Conservation (phyloP, 2,329 filamentous ascomycete genomes). For the Botrytis sinoallii region DNA sequence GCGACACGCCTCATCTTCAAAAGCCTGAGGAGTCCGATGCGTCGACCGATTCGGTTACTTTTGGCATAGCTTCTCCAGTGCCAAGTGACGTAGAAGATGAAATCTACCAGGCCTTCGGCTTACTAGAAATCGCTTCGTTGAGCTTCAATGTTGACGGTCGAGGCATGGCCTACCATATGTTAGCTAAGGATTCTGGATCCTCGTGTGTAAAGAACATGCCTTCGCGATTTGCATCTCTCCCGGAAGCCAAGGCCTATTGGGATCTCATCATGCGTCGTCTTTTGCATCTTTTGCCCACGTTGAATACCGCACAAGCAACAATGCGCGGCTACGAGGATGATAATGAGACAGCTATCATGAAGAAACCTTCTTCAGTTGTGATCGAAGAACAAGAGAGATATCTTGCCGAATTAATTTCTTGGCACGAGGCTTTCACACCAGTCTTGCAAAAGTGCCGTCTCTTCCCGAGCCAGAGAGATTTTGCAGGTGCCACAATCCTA, state of each 20-base stretch:
- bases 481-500: conserved; percentile 1
- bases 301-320: background rate
- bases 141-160: background rate
- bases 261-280: conserved; percentile 10
- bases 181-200: conserved; percentile 5
- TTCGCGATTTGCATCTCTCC: background rate
- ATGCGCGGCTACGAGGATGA: background rate
- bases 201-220: background rate
- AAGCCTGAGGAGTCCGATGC: background rate
- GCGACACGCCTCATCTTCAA: too few species aligned
- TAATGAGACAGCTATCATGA: background rate
- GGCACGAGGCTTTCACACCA: conserved; percentile 3
- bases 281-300: conserved; percentile 1
- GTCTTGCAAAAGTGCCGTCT: background rate
- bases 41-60: background rate
- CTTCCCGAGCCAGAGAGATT: background rate
- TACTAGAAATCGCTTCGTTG: background rate
- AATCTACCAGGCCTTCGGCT: background rate
- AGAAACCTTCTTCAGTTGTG: background rate
- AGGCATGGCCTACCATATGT: conserved; percentile 7
- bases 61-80: conserved; percentile 7
- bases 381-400: conserved; percentile 3
- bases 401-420: background rate
- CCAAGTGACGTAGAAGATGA: conserved; percentile 13
- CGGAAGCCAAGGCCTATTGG: conserved; percentile 2